These are phyloP conservation scores for Pseudisothecium myosuroides DNA, from an alignment of 225 moss, liverwort and hornwort species.

Conservation along the genomic window DNA sequence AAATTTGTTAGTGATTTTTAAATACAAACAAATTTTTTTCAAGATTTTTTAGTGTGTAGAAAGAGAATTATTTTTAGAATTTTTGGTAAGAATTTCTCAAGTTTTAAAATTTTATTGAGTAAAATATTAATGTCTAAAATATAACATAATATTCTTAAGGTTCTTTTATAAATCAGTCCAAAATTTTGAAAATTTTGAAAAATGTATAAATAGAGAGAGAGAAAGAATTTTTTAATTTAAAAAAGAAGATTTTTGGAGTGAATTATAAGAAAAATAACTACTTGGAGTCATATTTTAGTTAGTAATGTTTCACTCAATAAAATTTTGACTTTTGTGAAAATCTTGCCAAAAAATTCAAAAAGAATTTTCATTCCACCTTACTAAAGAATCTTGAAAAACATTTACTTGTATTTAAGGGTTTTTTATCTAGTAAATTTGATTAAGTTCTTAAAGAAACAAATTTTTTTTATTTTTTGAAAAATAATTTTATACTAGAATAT, in stretches of 20 bases:
- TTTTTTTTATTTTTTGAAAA: too few relatives aligned
- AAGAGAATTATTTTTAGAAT: too few relatives aligned
- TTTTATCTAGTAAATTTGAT: background rate
- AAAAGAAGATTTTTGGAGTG: too few relatives aligned
- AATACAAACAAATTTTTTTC: background rate
- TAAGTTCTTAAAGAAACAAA: background rate
- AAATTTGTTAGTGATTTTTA: background rate
- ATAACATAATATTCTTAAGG: too few relatives aligned
- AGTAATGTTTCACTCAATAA: background rate
- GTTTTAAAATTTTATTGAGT: too few relatives aligned
- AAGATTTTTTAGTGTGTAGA: too few relatives aligned
- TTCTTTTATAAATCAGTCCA: too few relatives aligned
- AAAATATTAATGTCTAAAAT: too few relatives aligned
- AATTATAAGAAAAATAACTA: background rate
- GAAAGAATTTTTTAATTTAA: too few relatives aligned
- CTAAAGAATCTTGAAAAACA: background rate
- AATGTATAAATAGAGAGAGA: too few relatives aligned
- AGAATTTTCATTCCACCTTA: background rate
- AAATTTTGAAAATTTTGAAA: background rate
- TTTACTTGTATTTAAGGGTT: accelerated
- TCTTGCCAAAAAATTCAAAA: background rate
- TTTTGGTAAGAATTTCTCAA: too few relatives aligned
- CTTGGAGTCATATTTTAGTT: background rate
- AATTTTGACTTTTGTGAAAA: background rate
- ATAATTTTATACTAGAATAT: background rate